Percentiles rank a stretch among this genome's conserved stretches.
Evolutionary conservation across 495 filamentous ascomycete genomes (phyloP).

Genomic region (Penicillium psychrofluorescens): DNA sequence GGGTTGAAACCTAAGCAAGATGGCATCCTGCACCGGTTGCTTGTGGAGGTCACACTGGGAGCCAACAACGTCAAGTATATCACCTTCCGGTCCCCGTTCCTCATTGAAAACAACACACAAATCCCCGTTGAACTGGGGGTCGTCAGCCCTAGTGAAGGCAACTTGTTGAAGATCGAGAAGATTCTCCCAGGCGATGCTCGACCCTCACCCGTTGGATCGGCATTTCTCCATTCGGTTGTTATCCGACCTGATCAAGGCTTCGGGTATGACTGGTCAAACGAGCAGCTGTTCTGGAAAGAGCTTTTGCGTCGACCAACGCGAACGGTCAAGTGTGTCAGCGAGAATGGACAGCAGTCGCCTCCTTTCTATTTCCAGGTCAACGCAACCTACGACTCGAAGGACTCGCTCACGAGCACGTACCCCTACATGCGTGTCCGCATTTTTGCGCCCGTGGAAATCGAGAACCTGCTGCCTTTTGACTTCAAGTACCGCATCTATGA

Average conservation of each 20-base stretch:
- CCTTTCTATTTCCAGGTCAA: constrained; percentile 97
- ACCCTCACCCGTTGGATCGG: constrained; percentile 87
- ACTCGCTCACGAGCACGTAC: constrained; percentile 74
- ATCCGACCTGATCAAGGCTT: constrained; percentile 93
- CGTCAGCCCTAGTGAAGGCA: constrained; percentile 78
- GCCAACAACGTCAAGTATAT: constrained; percentile 95
- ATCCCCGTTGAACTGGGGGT: constrained; percentile 95
- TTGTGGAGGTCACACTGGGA: constrained; percentile 88
- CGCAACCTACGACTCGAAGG: constrained; percentile 69
- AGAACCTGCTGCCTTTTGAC: constrained; percentile 92
- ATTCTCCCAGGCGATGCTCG: constrained; percentile 86
- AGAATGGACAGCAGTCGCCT: constrained; percentile 65
- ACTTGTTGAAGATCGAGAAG: constrained; percentile 96
- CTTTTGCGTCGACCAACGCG: constrained; percentile 73
- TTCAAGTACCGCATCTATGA: constrained; percentile 99
- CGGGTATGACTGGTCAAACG: constrained; percentile 88
- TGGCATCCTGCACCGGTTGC: constrained; percentile 73
- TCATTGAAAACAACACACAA: constrained; percentile 96
- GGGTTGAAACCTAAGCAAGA: constrained; percentile 78
- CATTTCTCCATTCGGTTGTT: constrained; percentile 83
- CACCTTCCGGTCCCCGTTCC: constrained; percentile 87
- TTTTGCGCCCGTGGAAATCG: constrained; percentile 84
- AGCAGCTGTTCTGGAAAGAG: constrained; percentile 87
- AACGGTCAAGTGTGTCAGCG: constrained; percentile 79
- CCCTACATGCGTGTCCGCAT: constrained; percentile 91